Conservation (phyloP, 2,329 filamentous ascomycete species). For the Colletotrichum magnum region DNA sequence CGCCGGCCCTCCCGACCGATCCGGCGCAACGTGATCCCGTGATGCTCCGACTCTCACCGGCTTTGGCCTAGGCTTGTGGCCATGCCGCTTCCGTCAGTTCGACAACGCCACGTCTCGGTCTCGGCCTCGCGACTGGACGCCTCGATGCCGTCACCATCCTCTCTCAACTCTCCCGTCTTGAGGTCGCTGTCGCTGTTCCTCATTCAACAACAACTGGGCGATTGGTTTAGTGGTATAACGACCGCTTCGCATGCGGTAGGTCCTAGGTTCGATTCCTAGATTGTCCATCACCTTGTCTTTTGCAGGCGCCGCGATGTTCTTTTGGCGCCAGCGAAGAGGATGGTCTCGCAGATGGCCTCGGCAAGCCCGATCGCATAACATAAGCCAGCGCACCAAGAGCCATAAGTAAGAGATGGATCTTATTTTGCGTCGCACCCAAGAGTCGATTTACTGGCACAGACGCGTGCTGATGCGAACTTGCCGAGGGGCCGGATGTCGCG, state of each 20-base stretch:
- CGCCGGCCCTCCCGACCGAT: too few species aligned
- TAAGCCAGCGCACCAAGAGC: too few species aligned
- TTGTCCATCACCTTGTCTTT: not conserved
- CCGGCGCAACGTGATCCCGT: not conserved
- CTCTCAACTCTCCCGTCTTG: too few species aligned
- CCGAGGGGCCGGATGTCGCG: not conserved
- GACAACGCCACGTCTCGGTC: not conserved
- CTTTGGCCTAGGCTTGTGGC: too few species aligned
- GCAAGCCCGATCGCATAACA: too few species aligned
- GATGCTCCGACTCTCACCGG: not conserved
- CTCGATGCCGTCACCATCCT: not conserved
- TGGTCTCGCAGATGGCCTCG: too few species aligned
- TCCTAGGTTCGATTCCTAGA: not conserved
- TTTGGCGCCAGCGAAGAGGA: not conserved
- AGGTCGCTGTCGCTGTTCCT: not conserved
- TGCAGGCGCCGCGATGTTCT: not conserved
- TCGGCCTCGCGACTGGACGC: not conserved
- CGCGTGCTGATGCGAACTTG: not conserved
- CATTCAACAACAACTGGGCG: not conserved
- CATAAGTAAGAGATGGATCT: too few species aligned
- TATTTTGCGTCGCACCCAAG: too few species aligned
- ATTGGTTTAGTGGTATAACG: conserved; percentile 5
- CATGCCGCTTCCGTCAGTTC: not conserved
- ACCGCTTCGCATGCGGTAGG: not conserved
- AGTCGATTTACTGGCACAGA: too few species aligned